These are phyloP conservation scores for Coffea humblotiana DNA, from an alignment of 305 asterid species.

Conservation along the genomic window DNA sequence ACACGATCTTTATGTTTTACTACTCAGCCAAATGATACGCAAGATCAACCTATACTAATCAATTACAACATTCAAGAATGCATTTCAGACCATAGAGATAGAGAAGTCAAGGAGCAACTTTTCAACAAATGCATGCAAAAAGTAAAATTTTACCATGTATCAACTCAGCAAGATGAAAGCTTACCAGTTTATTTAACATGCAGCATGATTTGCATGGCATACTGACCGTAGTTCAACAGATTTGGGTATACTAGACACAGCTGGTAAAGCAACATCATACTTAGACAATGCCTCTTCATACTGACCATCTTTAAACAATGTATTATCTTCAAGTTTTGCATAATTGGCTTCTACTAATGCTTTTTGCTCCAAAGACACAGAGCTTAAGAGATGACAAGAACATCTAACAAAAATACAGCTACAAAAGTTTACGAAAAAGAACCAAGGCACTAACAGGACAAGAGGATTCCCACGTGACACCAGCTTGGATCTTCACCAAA, in stretches of 20 bases:
- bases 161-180: background rate
- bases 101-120: background rate
- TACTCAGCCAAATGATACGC: background rate
- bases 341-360: constrained; percentile 62
- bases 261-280: constrained; percentile 77
- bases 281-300: constrained; percentile 74
- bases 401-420: background rate
- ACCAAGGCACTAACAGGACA: background rate
- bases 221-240: constrained; percentile 67
- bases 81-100: background rate
- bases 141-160: background rate
- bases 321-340: constrained; percentile 73
- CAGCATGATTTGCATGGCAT: constrained; percentile 81
- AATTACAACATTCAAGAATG: background rate
- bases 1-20: background rate
- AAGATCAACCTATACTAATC: background rate
- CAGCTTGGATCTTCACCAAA: constrained; percentile 63
- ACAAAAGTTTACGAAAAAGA: too few relatives aligned
- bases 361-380: constrained; percentile 47
- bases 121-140: background rate
- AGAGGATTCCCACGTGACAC: constrained; percentile 37
- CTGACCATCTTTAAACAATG: constrained; percentile 59
- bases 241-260: constrained; percentile 54
- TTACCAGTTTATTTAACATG: constrained; percentile 84
- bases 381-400: constrained; percentile 6